Base-by-base conservation (phyloP, 108 stramenopile species). In the Craspedostauros australis region DNA sequence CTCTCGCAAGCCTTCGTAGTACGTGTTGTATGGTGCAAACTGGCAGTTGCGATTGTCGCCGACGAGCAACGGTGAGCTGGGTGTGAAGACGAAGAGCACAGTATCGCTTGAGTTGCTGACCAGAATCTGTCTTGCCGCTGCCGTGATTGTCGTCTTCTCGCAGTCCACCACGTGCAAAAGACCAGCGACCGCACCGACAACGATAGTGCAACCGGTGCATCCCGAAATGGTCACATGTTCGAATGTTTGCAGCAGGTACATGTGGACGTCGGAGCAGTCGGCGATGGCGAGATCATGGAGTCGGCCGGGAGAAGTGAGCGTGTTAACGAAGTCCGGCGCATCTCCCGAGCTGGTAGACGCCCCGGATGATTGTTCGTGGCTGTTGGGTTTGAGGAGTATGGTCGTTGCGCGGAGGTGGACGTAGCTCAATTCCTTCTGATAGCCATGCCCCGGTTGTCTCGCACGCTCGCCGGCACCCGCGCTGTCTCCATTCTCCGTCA, bases 161-260 rank as follows among this genome's bases (percentile, higher is more conserved):
- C 90, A 91, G 45, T 91, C 86, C 31, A 91, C 79, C 8, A 91
- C 77, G 45, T 91, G 78, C 14, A 91, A 61, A 39, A 91, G 64
- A 6, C 92, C 92, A 9, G 95, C 90, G 2, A 91, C 92, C 23
- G 92, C 92, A n/a, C 95, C 95, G n/a, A 95, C 65, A 33, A 95
- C 95, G 33, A 95, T 89, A n/a, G 95, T 95, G 54, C 95, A 93
- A 46, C 87, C 91, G 4, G 86, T 84, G 54, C 91, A 92, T 4
- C 78, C 85, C 4, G 86, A 69, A 26, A 95, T 82, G 2, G 87
- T 91, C 3, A 86, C 94, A 39, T 88, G 86, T 44, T 93, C 83
- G 33, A 93, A 91, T 4, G 94, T 85, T 37, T 82, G 87, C 16
- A 95, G 82, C 18, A 95, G 68, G 60, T 95, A 95, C 52, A 95